Percentiles rank a stretch among this genome's conserved stretches.
Evolutionary conservation across 768 basidiomycete genomes (phyloP).

Genomic region (Tulasnella sp.): DNA sequence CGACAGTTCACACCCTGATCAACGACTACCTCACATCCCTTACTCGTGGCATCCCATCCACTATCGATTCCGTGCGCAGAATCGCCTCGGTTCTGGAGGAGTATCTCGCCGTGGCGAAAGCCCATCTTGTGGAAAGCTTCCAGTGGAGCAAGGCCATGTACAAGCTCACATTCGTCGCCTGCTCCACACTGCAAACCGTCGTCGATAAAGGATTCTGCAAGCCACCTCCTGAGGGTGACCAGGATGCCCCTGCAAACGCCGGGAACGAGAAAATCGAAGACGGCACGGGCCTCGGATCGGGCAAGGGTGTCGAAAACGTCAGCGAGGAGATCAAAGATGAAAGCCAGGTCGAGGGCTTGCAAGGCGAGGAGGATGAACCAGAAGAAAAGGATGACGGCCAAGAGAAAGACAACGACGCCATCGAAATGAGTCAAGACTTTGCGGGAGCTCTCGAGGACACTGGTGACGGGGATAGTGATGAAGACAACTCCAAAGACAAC

Average conservation of each 20-base stretch:
- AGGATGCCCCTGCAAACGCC: conserved; percentile 34
- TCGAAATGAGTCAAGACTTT: conserved; percentile 88
- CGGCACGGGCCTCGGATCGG: conserved; percentile 83
- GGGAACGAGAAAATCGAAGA: conserved; percentile 36
- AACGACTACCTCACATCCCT: conserved; percentile 21
- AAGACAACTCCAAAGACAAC: conserved; percentile 40
- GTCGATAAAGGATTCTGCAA: conserved; percentile 86
- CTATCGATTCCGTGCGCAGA: conserved; percentile 21
- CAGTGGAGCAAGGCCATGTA: conserved; percentile 66
- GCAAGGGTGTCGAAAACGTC: conserved; percentile 72
- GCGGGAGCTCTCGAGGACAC: conserved; percentile 78
- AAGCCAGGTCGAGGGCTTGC: conserved; percentile 88
- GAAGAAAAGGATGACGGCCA: conserved; percentile 38
- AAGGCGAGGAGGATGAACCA: conserved; percentile 35
- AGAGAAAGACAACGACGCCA: conserved; percentile 55
- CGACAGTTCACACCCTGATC: conserved; percentile 33
- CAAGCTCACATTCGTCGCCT: conserved; percentile 72
- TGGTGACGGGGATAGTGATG: conserved; percentile 30
- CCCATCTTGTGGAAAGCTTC: conserved; percentile 43
- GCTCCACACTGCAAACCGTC: conserved; percentile 57
- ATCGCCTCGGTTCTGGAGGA: conserved; percentile 62
- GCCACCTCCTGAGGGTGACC: conserved; percentile 48
- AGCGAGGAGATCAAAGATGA: conserved; percentile 94
- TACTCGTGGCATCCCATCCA: not conserved
- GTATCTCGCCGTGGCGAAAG: conserved; percentile 45